Percentiles rank a stretch among this genome's conserved stretches.
Conservation (phyloP, 106 monocot species). For the Iris macrosiphon region DNA sequence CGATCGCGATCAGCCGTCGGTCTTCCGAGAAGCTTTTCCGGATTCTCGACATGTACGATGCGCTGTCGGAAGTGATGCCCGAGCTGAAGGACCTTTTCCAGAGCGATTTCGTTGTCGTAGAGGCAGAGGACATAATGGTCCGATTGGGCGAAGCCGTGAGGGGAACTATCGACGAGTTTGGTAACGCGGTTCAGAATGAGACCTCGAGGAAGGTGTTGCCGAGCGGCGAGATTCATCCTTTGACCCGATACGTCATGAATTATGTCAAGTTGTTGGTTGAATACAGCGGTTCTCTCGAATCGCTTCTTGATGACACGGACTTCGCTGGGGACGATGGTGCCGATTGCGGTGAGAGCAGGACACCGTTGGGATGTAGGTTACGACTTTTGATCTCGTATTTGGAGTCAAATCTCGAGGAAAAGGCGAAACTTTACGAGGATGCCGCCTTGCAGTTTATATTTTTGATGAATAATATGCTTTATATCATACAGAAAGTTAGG, state of each 20-base stretch:
- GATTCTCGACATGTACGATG: slow-evolving; percentile 88
- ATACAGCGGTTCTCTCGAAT: slow-evolving; percentile 25
- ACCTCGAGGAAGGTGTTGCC: slow-evolving; percentile 24
- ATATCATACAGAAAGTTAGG: slow-evolving; percentile 54
- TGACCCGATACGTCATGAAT: slow-evolving; percentile 61
- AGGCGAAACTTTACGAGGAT: slow-evolving; percentile 62
- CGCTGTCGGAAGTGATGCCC: slow-evolving; percentile 28
- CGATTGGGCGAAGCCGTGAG: slow-evolving; percentile 37
- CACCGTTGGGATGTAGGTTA: slow-evolving; percentile 28
- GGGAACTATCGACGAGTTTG: slow-evolving; percentile 40
- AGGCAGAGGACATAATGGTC: slow-evolving; percentile 29
- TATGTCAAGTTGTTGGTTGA: slow-evolving; percentile 35
- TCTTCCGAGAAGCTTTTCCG: slow-evolving; percentile 83
- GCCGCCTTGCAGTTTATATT: slow-evolving; percentile 44
- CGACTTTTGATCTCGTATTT: slow-evolving; percentile 34
- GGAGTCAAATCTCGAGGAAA: slow-evolving; percentile 58
- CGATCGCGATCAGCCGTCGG: slow-evolving; percentile 39
- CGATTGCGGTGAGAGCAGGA: slow-evolving; percentile 20
- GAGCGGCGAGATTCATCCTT: slow-evolving; percentile 41
- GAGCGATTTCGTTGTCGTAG: slow-evolving; percentile 16
- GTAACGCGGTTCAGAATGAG: slow-evolving; percentile 30
- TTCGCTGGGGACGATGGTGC: neutral
- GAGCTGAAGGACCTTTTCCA: slow-evolving; percentile 28
- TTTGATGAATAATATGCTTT: slow-evolving; percentile 67
- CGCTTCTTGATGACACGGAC: slow-evolving; percentile 17